These are phyloP conservation scores for Ceratocystis harringtonii DNA, from an alignment of 2,329 filamentous ascomycete genomes.

Conservation along the genomic window DNA sequence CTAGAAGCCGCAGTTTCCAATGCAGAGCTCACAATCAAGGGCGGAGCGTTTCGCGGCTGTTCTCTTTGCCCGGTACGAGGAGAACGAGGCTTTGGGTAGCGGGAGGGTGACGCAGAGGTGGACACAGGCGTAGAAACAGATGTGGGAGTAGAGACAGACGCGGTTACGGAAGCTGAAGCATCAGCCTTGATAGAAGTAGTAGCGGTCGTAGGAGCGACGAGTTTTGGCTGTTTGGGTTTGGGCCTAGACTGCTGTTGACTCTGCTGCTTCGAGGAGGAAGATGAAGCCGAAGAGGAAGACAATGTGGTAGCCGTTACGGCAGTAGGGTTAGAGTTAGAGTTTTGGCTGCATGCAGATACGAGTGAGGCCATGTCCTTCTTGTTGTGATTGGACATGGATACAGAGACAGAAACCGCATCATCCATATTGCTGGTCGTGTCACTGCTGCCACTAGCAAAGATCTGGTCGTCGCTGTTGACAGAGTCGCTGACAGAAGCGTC, in stretches of 20 bases:
- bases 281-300: too few species aligned
- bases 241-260: not conserved
- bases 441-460: constrained; percentile 40
- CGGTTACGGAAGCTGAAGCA: constrained; percentile 28
- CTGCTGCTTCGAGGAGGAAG: not conserved
- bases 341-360: not conserved
- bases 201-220: not conserved
- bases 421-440: constrained; percentile 43
- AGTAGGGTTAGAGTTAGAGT: not conserved
- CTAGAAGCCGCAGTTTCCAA: constrained; percentile 23
- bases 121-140: not conserved
- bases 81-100: not conserved
- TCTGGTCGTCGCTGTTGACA: constrained; percentile 45
- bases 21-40: constrained; percentile 40
- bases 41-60: constrained; percentile 18
- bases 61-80: not conserved
- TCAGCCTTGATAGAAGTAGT: not conserved
- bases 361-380: not conserved
- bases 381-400: constrained; percentile 32
- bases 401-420: constrained; percentile 38
- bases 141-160: constrained; percentile 31
- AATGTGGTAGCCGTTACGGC: too few species aligned
- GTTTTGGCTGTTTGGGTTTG: not conserved
- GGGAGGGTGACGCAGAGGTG: not conserved
- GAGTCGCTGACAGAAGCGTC: constrained; percentile 55